Conservation (phyloP, 345 rosid genomes). For the Mangifera indica region DNA sequence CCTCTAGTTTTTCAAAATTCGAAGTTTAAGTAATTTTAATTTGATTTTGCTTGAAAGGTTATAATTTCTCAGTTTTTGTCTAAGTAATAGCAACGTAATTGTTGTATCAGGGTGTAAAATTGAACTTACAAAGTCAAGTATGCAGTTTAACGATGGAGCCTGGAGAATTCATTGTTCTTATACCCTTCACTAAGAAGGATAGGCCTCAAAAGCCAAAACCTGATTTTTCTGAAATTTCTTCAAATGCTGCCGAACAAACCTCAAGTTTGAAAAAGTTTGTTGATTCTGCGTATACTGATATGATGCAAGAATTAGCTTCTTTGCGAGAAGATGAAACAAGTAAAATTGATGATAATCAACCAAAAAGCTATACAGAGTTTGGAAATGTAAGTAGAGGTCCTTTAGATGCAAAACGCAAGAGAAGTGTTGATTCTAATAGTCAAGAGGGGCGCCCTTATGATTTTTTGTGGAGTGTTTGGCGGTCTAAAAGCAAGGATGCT, state of each 20-base stretch:
- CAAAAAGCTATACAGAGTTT: neutral
- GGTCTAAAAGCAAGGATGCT: constrained; percentile 39
- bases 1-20: neutral
- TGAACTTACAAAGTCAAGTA: constrained; percentile 45
- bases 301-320: constrained; percentile 50
- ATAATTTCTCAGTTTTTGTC: neutral
- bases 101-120: constrained; percentile 56
- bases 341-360: neutral
- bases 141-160: constrained; percentile 29
- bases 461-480: constrained; percentile 47
- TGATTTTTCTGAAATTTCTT: constrained; percentile 33
- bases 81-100: neutral
- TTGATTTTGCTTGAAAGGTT: neutral
- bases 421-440: constrained; percentile 24
- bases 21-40: neutral
- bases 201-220: constrained; percentile 31
- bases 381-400: constrained; percentile 23
- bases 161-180: constrained; percentile 64
- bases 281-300: constrained; percentile 55
- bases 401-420: constrained; percentile 44
- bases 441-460: constrained; percentile 36
- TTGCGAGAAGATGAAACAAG: constrained; percentile 31
- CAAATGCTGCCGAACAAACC: constrained; percentile 16
- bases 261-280: constrained; percentile 42
- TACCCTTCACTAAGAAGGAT: constrained; percentile 69